Evolutionary conservation across 345 rosid genomes (phyloP).

Genomic region (Microthlaspi erraticum): DNA sequence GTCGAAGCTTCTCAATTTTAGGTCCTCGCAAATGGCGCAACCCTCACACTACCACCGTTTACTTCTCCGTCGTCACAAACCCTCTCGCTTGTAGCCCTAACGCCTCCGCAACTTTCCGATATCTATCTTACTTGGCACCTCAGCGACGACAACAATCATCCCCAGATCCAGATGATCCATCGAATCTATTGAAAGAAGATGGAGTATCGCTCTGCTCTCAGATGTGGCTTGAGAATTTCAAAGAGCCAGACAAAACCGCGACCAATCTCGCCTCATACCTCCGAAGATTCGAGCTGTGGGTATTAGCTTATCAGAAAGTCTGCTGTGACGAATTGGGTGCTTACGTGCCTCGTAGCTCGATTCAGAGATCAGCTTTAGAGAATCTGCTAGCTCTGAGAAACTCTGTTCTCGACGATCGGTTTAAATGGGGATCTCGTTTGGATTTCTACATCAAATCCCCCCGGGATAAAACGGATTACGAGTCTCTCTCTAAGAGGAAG

Average conservation of each 20-base stretch:
- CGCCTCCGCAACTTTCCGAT: constrained; percentile 49
- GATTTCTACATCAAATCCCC: constrained; percentile 89
- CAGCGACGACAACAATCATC: constrained; percentile 61
- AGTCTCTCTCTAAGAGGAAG: constrained; percentile 89
- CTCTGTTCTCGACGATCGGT: constrained; percentile 92
- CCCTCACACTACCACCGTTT: constrained; percentile 30
- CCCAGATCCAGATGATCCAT: constrained; percentile 82
- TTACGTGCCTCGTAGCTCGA: constrained; percentile 82
- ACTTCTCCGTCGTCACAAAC: constrained; percentile 35
- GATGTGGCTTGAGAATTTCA: constrained; percentile 84
- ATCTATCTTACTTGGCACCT: constrained; percentile 57
- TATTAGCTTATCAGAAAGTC: constrained; percentile 91
- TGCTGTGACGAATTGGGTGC: constrained; percentile 86
- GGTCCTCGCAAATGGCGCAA: constrained; percentile 43
- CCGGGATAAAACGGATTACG: constrained; percentile 81
- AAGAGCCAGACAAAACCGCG: constrained; percentile 56
- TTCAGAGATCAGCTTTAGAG: constrained; percentile 78
- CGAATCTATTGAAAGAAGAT: constrained; percentile 86
- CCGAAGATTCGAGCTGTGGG: constrained; percentile 91
- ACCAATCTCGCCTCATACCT: constrained; percentile 69
- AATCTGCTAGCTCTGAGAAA: constrained; percentile 81
- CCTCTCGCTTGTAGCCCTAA: constrained; percentile 31
- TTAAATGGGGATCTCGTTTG: constrained; percentile 95
- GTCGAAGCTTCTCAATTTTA: constrained; percentile 50
- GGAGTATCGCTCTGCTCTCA: constrained; percentile 93